phyloP scores from a whole-genome alignment of 805 yeast genomes.

The Lipomyces chichibuensis region DNA sequence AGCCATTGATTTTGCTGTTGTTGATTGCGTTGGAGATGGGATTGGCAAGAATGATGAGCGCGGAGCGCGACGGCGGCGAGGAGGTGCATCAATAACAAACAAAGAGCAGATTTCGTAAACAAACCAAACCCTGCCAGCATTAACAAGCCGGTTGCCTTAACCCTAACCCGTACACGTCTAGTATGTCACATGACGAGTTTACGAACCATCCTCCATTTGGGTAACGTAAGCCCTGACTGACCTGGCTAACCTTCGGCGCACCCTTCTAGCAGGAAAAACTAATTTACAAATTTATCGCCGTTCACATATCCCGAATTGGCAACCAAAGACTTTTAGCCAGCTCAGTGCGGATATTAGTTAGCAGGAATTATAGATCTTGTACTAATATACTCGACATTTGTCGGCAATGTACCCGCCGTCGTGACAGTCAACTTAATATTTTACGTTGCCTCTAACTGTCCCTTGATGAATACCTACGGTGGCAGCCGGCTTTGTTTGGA shows the following conservation, averaged over 20 bases:
- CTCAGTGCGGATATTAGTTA: not conserved
- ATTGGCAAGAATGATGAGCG: not conserved
- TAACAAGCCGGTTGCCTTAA: not conserved
- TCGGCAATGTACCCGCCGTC: not conserved
- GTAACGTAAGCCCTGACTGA: too few relatives aligned
- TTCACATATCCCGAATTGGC: not conserved
- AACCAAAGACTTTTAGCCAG: not conserved
- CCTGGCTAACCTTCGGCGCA: too few relatives aligned
- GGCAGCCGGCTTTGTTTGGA: not conserved
- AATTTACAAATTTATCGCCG: not conserved
- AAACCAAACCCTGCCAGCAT: not conserved
- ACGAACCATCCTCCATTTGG: too few relatives aligned
- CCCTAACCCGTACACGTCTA: not conserved
- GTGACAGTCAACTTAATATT: not conserved
- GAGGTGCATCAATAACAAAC: not conserved
- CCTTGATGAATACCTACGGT: not conserved
- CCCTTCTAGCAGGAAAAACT: not conserved
- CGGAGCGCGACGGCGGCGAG: not conserved
- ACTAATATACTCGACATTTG: not conserved
- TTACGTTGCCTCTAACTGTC: too few relatives aligned
- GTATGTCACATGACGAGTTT: too few relatives aligned
- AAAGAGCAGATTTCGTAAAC: not conserved
- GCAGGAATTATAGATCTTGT: not conserved
- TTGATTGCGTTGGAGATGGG: not conserved
- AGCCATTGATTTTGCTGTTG: constrained; percentile 11